A percentile compares a stretch with the other conserved stretches of the same genome.
phyloP scores from a whole-genome alignment of 2,329 filamentous ascomycete genomes.

The Ambrosiella xylebori region DNA sequence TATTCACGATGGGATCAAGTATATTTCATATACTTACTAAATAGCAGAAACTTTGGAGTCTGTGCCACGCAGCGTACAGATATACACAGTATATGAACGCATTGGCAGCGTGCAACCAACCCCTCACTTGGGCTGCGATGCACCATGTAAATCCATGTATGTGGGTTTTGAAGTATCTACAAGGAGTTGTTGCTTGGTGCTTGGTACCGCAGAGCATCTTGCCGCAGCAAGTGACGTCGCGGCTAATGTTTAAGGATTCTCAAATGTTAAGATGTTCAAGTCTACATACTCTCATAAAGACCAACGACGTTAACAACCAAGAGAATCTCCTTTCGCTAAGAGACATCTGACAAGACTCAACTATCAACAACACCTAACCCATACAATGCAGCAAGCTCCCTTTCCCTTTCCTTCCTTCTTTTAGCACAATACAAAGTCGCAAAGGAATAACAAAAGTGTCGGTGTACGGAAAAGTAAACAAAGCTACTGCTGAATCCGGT shows the following conservation, averaged over 20 bases:
- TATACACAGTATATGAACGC: background rate
- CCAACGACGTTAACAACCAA: too few species aligned
- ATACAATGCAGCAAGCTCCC: background rate
- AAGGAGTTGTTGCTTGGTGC: background rate
- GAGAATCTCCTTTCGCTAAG: too few species aligned
- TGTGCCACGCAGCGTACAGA: background rate
- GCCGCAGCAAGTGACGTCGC: too few species aligned
- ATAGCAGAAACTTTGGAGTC: background rate
- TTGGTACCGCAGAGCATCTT: too few species aligned
- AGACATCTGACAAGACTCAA: background rate
- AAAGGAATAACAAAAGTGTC: background rate
- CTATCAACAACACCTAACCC: background rate
- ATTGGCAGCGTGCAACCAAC: background rate
- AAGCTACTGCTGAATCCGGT: background rate
- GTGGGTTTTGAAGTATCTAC: background rate
- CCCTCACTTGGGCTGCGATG: slow-evolving; percentile 2
- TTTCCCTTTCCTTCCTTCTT: background rate
- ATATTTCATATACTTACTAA: too few species aligned
- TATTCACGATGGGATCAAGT: too few species aligned
- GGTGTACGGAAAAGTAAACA: background rate
- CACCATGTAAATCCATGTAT: background rate
- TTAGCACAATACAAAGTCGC: background rate
- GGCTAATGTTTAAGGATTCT: too few species aligned
- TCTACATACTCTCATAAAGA: too few species aligned
- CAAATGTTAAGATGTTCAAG: too few species aligned